phyloP scores from a whole-genome alignment of 2,329 filamentous ascomycete genomes.

The Paecilomyces sp. region DNA sequence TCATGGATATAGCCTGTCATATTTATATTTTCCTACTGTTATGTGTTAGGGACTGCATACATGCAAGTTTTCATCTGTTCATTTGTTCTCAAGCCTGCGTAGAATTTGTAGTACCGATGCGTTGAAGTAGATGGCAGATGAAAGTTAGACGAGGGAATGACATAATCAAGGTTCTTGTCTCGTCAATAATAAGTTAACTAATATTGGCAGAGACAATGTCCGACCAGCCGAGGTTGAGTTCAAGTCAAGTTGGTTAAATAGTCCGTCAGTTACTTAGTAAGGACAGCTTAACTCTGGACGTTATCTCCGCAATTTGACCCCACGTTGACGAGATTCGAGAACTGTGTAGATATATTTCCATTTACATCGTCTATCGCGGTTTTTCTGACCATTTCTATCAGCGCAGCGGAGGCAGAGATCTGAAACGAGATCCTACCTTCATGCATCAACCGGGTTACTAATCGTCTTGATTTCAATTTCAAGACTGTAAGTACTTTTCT shows the following conservation, averaged over 20 bases:
- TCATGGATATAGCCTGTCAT: constrained; percentile 34
- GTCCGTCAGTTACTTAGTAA: no score
- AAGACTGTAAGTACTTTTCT: no score
- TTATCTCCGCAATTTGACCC: background rate
- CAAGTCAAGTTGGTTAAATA: background rate
- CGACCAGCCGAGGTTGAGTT: background rate
- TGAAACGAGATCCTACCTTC: no score
- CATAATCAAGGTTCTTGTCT: no score
- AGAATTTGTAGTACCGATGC: background rate
- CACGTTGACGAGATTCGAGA: background rate
- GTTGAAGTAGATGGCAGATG: no score
- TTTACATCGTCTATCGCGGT: background rate
- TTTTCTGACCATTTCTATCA: no score
- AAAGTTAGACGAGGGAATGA: no score
- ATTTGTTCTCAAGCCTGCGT: constrained; percentile 2
- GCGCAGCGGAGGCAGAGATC: no score
- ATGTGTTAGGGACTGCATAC: constrained; percentile 32
- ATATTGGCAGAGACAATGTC: background rate
- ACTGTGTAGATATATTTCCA: background rate
- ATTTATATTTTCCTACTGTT: constrained; percentile 22
- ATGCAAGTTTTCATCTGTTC: constrained; percentile 25
- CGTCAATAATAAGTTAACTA: no score
- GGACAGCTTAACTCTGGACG: background rate
- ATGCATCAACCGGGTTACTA: no score
- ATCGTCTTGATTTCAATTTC: no score